Evolutionary conservation across 768 basidiomycete species (phyloP).

Genomic region (Cystofilobasidium capitatum): DNA sequence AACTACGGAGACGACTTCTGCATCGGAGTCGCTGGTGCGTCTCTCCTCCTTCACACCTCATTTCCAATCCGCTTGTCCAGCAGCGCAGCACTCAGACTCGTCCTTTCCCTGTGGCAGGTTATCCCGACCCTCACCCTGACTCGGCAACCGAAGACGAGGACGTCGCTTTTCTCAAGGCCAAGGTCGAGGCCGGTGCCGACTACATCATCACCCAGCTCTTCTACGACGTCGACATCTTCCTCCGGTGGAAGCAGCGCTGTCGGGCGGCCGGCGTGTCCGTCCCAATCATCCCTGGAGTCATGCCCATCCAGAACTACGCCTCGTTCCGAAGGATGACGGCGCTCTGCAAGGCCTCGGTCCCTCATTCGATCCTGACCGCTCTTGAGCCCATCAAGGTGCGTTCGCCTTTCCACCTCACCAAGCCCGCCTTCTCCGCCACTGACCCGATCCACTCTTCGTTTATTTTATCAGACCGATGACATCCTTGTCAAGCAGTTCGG

Average conservation of each 20-base stretch:
- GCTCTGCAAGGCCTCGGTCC: slow-evolving; percentile 71
- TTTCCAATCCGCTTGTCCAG: neutral
- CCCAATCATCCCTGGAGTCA: slow-evolving; percentile 88
- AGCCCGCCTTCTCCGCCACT: neutral
- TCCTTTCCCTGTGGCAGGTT: slow-evolving; percentile 48
- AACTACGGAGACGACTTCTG: slow-evolving; percentile 79
- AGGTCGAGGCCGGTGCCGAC: slow-evolving; percentile 89
- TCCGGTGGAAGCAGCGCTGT: slow-evolving; percentile 65
- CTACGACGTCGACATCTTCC: slow-evolving; percentile 84
- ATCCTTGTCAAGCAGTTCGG: slow-evolving; percentile 90
- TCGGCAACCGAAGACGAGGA: slow-evolving; percentile 43
- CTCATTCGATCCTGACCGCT: slow-evolving; percentile 53
- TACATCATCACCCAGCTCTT: slow-evolving; percentile 95
- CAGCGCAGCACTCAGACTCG: neutral
- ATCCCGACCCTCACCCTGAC: slow-evolving; percentile 57
- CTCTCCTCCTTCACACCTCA: neutral
- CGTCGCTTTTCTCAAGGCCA: slow-evolving; percentile 63
- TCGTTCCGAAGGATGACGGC: slow-evolving; percentile 88
- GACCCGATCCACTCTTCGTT: neutral
- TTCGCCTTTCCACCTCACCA: slow-evolving; percentile 9
- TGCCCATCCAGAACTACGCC: slow-evolving; percentile 94
- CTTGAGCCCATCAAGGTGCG: slow-evolving; percentile 68
- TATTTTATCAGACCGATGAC: slow-evolving; percentile 64
- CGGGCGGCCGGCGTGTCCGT: slow-evolving; percentile 67
- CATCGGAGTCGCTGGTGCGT: slow-evolving; percentile 81